Base-by-base conservation (phyloP, 768 basidiomycete genomes). In the Naganishia randhawae region DNA sequence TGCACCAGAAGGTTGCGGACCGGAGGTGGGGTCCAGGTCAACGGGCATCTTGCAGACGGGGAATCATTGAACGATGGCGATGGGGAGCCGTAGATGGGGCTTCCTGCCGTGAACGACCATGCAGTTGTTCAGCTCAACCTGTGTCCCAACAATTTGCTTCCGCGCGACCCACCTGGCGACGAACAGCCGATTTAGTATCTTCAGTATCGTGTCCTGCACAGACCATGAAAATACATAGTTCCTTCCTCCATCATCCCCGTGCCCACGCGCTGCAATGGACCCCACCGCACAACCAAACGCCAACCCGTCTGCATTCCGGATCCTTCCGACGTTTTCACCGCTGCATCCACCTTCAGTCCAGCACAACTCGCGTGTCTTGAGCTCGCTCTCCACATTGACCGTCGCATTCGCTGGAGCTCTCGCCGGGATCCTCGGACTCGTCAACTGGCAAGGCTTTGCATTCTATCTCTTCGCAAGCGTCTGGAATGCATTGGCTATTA, bases 361-460 rank as follows among this genome's bases (percentile, higher is more conserved):
- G 45, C 78, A 76, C 68, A 78, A 80, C 63, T 63, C 52, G 22
- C 71, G 73, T 27, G 66, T 77, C 33, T 69, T 80, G 3, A 72
- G 74, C n/a, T 76, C 76, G 5, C 67, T 80, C 27, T 69, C 74
- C 6, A 80, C 78, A 27, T 78, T 92, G 42, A 86, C 90, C 10
- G 83, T 91, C 10, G 91, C 89, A 80, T 90, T 92, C 75, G 86
- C 91, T 22, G 93, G 93, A 45, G 89, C 91, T 0, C 87, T 87
- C 1, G 90, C 92, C 0, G 93, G 93, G 32, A 87, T 93, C 68
- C 86, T 96, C 11, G 93, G 93, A 25, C 85, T 95, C 27, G 86
- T 90, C 75, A 94, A 93, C 80, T 86, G 85, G 83, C 82, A 83
- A 53, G 93, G 93, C 25, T 94, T 95, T 78, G 83, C 85, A 35